phyloP scores from a whole-genome alignment of 2,329 filamentous ascomycete species.

The Aspergillus cejpii region DNA sequence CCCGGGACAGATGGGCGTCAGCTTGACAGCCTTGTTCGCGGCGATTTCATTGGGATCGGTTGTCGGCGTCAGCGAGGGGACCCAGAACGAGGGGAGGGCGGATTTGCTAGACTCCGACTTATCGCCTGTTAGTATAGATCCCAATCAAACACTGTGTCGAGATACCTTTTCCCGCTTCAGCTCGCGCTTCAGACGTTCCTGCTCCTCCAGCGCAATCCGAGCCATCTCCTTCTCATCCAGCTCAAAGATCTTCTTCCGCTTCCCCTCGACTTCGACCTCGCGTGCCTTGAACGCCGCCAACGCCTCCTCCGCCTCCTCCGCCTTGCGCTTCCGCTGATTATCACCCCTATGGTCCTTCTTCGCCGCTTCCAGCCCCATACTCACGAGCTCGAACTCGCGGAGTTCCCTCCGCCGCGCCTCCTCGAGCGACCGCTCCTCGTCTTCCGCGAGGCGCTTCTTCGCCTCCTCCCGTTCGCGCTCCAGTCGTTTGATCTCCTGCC shows the following conservation, averaged over 20 bases:
- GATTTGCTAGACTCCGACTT: conserved; percentile 54
- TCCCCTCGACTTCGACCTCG: conserved; percentile 43
- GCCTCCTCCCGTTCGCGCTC: conserved; percentile 60
- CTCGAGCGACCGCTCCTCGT: conserved; percentile 55
- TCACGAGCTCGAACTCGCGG: conserved; percentile 75
- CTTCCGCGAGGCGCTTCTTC: conserved; percentile 56
- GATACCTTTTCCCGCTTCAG: conserved; percentile 65
- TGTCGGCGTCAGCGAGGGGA: conserved; percentile 71
- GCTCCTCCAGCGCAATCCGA: conserved; percentile 63
- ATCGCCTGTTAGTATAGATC: background rate
- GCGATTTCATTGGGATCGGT: conserved; percentile 52
- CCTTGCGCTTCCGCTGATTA: conserved; percentile 27
- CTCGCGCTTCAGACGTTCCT: conserved; percentile 60
- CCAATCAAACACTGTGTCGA: conserved; percentile 4
- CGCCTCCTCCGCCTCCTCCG: conserved; percentile 24
- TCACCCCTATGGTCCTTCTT: conserved; percentile 11
- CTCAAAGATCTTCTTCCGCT: conserved; percentile 70
- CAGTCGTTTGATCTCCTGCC: conserved; percentile 79
- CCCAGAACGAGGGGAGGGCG: conserved; percentile 82
- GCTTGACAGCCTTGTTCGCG: conserved; percentile 57
- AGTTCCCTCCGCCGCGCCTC: conserved; percentile 66
- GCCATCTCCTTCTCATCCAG: conserved; percentile 70
- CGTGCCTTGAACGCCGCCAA: conserved; percentile 28
- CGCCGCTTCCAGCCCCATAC: conserved; percentile 55
- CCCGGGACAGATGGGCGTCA: conserved; percentile 67